Percentiles rank a stretch among this genome's conserved stretches.
phyloP scores from a whole-genome alignment of 306 rosid genomes.

The Cucumis cinereus region DNA sequence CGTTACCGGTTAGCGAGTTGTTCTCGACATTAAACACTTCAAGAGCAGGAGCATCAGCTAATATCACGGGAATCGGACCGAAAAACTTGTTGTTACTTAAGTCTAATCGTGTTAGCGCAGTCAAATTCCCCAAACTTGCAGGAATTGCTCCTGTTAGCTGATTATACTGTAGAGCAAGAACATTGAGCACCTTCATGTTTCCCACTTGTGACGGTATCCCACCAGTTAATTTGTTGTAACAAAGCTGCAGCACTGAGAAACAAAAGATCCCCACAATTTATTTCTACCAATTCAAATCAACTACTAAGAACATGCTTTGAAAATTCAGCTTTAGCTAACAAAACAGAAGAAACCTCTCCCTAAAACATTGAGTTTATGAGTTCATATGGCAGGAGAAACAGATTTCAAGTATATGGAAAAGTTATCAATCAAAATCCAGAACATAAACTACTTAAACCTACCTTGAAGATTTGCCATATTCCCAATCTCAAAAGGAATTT shows the following conservation, averaged over 20 bases:
- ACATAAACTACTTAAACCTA: conserved; percentile 12
- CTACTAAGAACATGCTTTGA: not conserved
- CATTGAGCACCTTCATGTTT: conserved; percentile 33
- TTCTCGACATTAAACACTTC: conserved; percentile 47
- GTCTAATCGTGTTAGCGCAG: conserved; percentile 44
- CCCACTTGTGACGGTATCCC: conserved; percentile 60
- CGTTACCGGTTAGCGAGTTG: conserved; percentile 64
- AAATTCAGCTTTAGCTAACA: not conserved
- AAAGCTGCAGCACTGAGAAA: conserved; percentile 74
- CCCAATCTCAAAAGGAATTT: conserved; percentile 54
- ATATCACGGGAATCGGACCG: conserved; percentile 62
- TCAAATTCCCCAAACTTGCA: conserved; percentile 65
- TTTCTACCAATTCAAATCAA: not conserved
- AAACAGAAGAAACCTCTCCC: not conserved
- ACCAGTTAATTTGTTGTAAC: conserved; percentile 66
- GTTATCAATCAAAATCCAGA: not conserved
- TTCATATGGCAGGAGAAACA: not conserved
- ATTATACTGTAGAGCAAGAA: conserved; percentile 72
- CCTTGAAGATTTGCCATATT: conserved; percentile 79
- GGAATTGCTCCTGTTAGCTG: conserved; percentile 68
- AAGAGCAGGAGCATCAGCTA: conserved; percentile 48
- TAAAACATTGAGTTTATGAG: not conserved
- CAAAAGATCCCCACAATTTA: not conserved
- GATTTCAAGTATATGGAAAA: not conserved
- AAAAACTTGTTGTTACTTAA: conserved; percentile 63